Base-by-base conservation (phyloP, 2,329 filamentous ascomycete species). In the Cordyceps cicadae region DNA sequence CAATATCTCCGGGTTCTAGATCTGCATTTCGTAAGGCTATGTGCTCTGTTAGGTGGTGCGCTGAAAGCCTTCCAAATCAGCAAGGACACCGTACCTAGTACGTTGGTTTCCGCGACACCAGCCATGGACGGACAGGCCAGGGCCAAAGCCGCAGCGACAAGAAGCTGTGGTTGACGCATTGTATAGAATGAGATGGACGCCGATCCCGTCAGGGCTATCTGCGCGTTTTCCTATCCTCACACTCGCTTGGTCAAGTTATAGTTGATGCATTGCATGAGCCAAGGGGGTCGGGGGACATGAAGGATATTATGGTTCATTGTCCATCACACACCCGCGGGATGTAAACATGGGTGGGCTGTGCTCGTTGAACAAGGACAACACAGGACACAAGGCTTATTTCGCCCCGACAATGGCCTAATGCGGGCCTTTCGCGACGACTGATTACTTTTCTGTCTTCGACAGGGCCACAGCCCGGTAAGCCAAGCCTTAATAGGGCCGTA, bases 111-210 rank as follows among this genome's bases (percentile, higher is more conserved):
- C 3, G 54, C 54, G n/a, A 61, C 54, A 19, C 26, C 41, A 39
- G 53, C 60, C 7, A 43, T 7, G 11, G 54, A 52, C 12, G 48
- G 39, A 21, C 54, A 7, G 3, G 49, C 26, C 24, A 52, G 19
- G 5, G 48, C 17, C 39, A 57, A 17, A 14, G 48, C 60, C 14
- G 60, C 37, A 32, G 60, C 60, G 17, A 21, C 60, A 15, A 61
- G 53, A 26, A 57, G 14, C 43, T 58, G 45, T 48, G 49, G 41
- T 54, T 57, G 60, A 14, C 54, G 54, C 60, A 61, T 61, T 17
- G 39, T 19, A n/a, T 8, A 51, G 29, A 26, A 11, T 14, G 43
- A 34, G 54, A 49, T 59, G 48, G 39, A 60, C 32, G 49, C 32
- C 3, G 49, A 19, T 8, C 39, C 51, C n/a, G 21, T 21, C 32